Conservation (phyloP, 257 asterid genomes). For the Salvia miltiorrhiza region DNA sequence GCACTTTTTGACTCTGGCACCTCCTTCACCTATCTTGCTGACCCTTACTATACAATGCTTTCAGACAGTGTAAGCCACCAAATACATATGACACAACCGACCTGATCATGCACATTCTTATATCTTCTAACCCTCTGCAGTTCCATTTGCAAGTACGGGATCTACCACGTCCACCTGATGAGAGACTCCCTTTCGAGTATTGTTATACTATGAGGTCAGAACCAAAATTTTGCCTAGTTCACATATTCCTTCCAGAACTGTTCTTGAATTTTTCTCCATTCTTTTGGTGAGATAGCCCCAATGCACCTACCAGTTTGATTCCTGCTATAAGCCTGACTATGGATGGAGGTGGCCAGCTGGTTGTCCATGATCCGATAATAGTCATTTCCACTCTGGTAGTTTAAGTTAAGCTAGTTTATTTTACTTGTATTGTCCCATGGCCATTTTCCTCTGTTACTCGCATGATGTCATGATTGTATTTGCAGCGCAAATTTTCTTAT, state of each 20-base stretch:
- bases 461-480: conserved; percentile 3
- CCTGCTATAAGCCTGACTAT: conserved; percentile 67
- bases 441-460: conserved; percentile 3
- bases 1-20: conserved; percentile 89
- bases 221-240: not conserved
- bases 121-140: conserved; percentile 32
- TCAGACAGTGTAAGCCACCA: conserved; percentile 54
- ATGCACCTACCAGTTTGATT: conserved; percentile 59
- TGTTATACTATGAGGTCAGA: conserved; percentile 78
- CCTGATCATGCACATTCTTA: conserved; percentile 8
- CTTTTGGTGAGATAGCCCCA: conserved; percentile 44
- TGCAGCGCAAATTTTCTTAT: conserved; percentile 61
- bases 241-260: conserved; percentile 7
- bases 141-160: conserved; percentile 57
- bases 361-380: conserved; percentile 64
- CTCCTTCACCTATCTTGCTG: conserved; percentile 77
- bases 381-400: conserved; percentile 65
- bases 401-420: not conserved
- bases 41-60: conserved; percentile 54
- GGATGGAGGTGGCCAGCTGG: conserved; percentile 71
- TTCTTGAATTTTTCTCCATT: conserved; percentile 1
- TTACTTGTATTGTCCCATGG: not conserved
- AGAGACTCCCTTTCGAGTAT: conserved; percentile 75
- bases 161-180: conserved; percentile 51
- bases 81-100: conserved; percentile 1